phyloP scores from a whole-genome alignment of 805 yeast genomes.

The Maudiozyma serrabonitensis region DNA sequence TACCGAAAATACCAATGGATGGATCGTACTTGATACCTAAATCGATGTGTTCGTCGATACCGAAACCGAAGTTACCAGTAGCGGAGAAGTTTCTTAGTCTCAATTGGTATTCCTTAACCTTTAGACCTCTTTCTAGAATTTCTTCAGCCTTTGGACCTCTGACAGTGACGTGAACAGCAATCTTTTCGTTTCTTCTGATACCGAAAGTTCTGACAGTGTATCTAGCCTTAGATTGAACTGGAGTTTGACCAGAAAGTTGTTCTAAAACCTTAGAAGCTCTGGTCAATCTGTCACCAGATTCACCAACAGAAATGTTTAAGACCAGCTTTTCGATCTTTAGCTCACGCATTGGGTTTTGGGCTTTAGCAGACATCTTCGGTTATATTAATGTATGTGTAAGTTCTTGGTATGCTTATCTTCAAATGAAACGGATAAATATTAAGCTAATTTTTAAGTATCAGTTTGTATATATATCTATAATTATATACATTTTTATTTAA shows the following conservation, averaged over 20 bases:
- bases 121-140: conserved; percentile 98
- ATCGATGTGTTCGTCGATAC: conserved; percentile 98
- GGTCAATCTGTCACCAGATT: conserved; percentile 99
- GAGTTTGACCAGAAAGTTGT: conserved; percentile 99
- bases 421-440: background rate
- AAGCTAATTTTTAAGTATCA: background rate
- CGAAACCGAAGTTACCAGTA: conserved; percentile 99
- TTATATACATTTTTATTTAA: background rate
- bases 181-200: conserved; percentile 99
- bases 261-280: conserved; percentile 99
- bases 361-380: conserved; percentile 40
- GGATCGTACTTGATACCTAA: conserved; percentile 99
- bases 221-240: conserved; percentile 99
- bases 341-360: conserved; percentile 97
- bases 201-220: conserved; percentile 99
- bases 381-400: conserved; percentile 4
- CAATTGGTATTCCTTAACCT: conserved; percentile 99
- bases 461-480: background rate
- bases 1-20: conserved; percentile 99
- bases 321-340: conserved; percentile 98
- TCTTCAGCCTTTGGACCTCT: conserved; percentile 99
- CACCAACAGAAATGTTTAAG: conserved; percentile 99
- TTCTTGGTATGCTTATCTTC: conserved; percentile 2
- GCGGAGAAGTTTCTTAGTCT: conserved; percentile 89
- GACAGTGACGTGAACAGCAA: conserved; percentile 97